Conservation (phyloP, 768 basidiomycete species). For the Suillus hirtellus region DNA sequence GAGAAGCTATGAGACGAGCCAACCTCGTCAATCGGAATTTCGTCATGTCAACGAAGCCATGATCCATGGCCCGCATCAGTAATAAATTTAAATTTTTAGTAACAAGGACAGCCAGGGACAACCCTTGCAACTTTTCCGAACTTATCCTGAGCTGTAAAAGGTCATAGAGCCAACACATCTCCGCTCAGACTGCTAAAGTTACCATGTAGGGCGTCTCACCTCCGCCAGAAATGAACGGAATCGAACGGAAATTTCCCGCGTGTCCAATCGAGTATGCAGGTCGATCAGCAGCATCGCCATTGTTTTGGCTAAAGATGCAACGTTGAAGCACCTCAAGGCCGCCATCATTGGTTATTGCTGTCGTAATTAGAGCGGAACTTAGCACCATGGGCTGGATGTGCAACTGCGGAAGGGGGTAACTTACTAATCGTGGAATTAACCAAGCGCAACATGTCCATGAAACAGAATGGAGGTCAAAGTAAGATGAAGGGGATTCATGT, state of each 20-base stretch:
- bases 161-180: conserved; percentile 25
- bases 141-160: conserved; percentile 10
- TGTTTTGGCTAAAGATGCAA: conserved; percentile 14
- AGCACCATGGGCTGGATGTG: conserved; percentile 14
- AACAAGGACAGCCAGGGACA: conserved; percentile 15
- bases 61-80: conserved; percentile 14
- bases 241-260: conserved; percentile 19
- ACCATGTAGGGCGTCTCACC: conserved; percentile 28
- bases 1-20: conserved; percentile 12
- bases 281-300: conserved; percentile 19
- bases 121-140: conserved; percentile 13
- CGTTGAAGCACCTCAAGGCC: conserved; percentile 11
- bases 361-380: conserved; percentile 32
- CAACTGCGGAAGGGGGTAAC: not conserved
- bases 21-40: conserved; percentile 11
- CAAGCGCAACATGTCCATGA: not conserved
- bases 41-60: conserved; percentile 24
- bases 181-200: conserved; percentile 23
- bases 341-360: conserved; percentile 16
- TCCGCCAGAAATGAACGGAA: conserved; percentile 33
- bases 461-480: not conserved
- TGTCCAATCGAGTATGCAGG: conserved; percentile 9
- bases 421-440: not conserved
- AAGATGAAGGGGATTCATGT: not conserved
- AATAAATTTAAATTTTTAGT: conserved; percentile 16